A percentile compares a stretch with the other conserved stretches of the same genome.
Evolutionary conservation across 495 filamentous ascomycete species (phyloP).

Genomic region (Aspergillus biplanus): DNA sequence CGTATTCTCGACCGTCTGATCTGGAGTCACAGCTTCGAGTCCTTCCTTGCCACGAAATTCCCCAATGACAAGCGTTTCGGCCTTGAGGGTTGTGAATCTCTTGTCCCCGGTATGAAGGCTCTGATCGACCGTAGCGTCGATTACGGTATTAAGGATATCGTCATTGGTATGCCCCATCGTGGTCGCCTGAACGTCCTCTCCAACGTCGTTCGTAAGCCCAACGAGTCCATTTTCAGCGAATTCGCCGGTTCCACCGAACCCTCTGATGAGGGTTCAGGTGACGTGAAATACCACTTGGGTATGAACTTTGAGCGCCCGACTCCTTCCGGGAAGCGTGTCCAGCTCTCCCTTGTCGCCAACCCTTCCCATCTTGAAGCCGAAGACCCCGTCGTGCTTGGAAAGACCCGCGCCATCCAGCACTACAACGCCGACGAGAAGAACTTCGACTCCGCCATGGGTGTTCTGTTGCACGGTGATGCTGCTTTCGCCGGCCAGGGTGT

Average conservation of each 20-base stretch:
- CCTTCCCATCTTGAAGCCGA: constrained; percentile 98
- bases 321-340: constrained; percentile 96
- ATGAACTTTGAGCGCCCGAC: constrained; percentile 99
- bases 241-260: constrained; percentile 89
- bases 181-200: constrained; percentile 96
- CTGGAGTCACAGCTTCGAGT: constrained; percentile 96
- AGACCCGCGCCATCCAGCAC: constrained; percentile 96
- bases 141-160: constrained; percentile 97
- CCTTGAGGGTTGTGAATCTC: constrained; percentile 92
- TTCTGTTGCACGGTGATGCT: constrained; percentile 94
- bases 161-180: constrained; percentile 99
- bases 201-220: constrained; percentile 98
- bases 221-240: constrained; percentile 99
- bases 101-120: constrained; percentile 99
- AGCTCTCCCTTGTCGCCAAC: constrained; percentile 97
- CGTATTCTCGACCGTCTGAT: constrained; percentile 96
- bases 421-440: constrained; percentile 95
- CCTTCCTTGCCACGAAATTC: constrained; percentile 93
- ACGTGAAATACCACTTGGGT: constrained; percentile 98
- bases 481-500: constrained; percentile 95
- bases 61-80: constrained; percentile 99
- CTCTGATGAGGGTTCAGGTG: constrained; percentile 93
- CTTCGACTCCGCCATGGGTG: constrained; percentile 89
- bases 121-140: constrained; percentile 97
- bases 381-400: constrained; percentile 95